phyloP scores from a whole-genome alignment of 1,284 basidiomycete genomes.

The Boletus semigastroideus region DNA sequence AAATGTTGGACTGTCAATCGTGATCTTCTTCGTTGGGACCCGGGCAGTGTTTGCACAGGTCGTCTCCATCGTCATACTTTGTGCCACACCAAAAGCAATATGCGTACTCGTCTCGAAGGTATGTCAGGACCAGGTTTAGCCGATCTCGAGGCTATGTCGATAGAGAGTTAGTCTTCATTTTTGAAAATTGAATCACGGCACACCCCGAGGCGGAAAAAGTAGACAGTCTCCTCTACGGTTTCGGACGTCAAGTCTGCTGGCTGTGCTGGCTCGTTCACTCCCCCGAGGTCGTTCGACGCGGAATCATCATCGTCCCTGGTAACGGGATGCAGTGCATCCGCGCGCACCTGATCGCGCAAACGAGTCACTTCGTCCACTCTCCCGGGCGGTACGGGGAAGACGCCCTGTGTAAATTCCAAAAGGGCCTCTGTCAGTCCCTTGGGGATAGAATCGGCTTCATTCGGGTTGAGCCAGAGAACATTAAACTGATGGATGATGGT shows the following conservation, averaged over 20 bases:
- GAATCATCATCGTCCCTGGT: conserved; percentile 30
- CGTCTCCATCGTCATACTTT: conserved; percentile 60
- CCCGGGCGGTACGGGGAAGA: conserved; percentile 20
- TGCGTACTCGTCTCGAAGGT: conserved; percentile 66
- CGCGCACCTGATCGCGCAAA: conserved; percentile 65
- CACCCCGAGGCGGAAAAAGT: conserved; percentile 69
- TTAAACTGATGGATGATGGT: conserved; percentile 57
- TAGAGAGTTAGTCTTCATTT: conserved; percentile 13
- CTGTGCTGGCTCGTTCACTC: conserved; percentile 11
- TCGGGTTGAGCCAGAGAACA: conserved; percentile 71
- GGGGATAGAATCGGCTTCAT: conserved; percentile 63
- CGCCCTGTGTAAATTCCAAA: conserved; percentile 38
- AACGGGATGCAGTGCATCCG: conserved; percentile 61
- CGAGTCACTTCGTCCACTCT: conserved; percentile 44
- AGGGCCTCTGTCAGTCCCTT: conserved; percentile 60
- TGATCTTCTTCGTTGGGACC: conserved; percentile 77
- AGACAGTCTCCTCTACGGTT: conserved; percentile 60
- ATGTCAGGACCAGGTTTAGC: conserved; percentile 64
- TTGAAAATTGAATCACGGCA: conserved; percentile 24
- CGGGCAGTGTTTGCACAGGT: conserved; percentile 69
- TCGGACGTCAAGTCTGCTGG: conserved; percentile 49
- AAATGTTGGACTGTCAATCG: conserved; percentile 46
- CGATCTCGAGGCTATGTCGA: conserved; percentile 62
- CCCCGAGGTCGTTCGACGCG: conserved; percentile 23
- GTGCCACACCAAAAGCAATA: conserved; percentile 91